Base-by-base conservation (phyloP, 495 filamentous ascomycete species). In the Rostrohypoxylon terebratum region DNA sequence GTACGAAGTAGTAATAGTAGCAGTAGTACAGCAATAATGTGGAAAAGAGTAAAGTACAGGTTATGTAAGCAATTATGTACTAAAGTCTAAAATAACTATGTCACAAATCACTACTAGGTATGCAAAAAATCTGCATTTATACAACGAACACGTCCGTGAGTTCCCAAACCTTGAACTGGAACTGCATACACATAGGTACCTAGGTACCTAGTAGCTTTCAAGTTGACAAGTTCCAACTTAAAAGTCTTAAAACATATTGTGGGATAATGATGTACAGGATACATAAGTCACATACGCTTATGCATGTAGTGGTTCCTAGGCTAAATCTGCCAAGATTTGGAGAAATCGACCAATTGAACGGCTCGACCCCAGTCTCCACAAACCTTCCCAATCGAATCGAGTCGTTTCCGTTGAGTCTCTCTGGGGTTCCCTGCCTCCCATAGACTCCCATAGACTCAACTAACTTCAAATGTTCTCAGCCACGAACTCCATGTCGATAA, bases 321-420 rank as follows among this genome's bases (percentile, higher is more conserved):
- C 62, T 31, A 60, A 70, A 74, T 67, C 66, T 70, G 71, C 66
- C 71, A 69, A 74, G 71, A 60, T 38, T 63, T 67, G 42, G 63
- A 50, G 62, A 69, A 67, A 63, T 62, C 66, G 57, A 36, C 71
- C 66, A 74, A 74, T 74, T 63, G 67, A 36, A 62, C 13, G 38
- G 68, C 68, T 44, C 68, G 59, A 75, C 72, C 72, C 72, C 72
- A 47, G 68, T 67, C 68, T 50, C 72, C 72, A 45, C 72, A 68
- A 65, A 66, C 11, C 40, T 31, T 62, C 50, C 47, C 42, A 36
- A 51, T 48, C 16, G 20, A 57, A 58, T 25, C 51, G 47, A 55
- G 20, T 62, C 42, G 42, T 51, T 63, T 38, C 45, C 59, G 34
- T 36, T 33, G 47, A 25, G 18, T 55, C 21, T 10, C 23, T 16